Evolutionary conservation across 2,329 filamentous ascomycete genomes (phyloP).

Genomic region (Coniochaeta ligniaria): DNA sequence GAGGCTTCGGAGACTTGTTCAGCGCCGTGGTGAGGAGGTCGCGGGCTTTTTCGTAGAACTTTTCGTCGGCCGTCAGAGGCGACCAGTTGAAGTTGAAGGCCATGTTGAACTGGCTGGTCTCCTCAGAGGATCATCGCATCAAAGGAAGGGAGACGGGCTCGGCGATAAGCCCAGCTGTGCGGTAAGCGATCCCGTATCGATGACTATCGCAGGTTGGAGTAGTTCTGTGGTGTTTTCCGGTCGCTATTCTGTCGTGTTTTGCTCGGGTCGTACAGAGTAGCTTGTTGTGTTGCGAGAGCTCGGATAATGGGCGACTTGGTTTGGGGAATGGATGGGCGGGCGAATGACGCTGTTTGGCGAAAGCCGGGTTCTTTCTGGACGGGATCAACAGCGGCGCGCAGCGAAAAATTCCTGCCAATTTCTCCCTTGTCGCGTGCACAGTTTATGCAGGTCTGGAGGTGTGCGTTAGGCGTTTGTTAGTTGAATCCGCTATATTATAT

Average conservation of each 20-base stretch:
- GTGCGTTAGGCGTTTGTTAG: background rate
- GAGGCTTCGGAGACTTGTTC: conserved; percentile 96
- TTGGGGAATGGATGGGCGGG: background rate
- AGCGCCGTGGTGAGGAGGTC: conserved; percentile 91
- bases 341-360: conserved; percentile 2
- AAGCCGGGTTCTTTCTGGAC: background rate
- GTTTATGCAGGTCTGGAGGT: background rate
- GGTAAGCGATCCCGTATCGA: background rate
- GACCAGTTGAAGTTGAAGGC: conserved; percentile 99
- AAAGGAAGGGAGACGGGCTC: conserved; percentile 4
- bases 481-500: background rate
- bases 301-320: background rate
- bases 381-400: background rate
- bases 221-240: background rate
- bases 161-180: conserved; percentile 1
- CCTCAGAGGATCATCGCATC: conserved; percentile 12
- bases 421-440: conserved; percentile 1
- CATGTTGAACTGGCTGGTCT: conserved; percentile 57
- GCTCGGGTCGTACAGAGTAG: background rate
- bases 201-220: background rate
- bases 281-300: background rate
- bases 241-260: background rate
- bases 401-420: background rate
- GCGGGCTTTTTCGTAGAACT: conserved; percentile 82
- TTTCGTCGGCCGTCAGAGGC: conserved; percentile 90